Conservation (phyloP, 2,329 filamentous ascomycete species). For the Curvularia lunata region DNA sequence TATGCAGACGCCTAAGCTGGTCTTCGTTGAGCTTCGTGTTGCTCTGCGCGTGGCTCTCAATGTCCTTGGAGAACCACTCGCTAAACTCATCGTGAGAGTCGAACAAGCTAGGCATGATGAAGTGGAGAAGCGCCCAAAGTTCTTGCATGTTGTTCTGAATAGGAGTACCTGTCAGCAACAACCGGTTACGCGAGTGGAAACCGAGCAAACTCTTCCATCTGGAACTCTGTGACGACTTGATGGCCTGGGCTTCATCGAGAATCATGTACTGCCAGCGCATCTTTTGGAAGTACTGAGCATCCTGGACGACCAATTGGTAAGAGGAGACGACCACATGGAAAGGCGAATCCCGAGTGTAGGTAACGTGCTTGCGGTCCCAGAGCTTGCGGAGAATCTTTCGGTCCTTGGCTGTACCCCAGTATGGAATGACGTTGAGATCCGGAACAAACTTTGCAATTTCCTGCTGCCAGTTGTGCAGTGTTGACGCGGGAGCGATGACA, state of each 20-base stretch:
- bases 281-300: constrained; percentile 98
- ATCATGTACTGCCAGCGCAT: constrained; percentile 99
- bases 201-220: constrained; percentile 94
- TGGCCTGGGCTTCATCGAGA: constrained; percentile 95
- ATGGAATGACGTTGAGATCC: constrained; percentile 90
- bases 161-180: constrained; percentile 92
- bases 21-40: constrained; percentile 99
- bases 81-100: constrained; percentile 92
- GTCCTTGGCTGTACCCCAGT: constrained; percentile 95
- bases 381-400: constrained; percentile 97
- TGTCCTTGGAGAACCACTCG: constrained; percentile 94
- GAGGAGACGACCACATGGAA: constrained; percentile 98
- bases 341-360: constrained; percentile 88
- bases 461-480: constrained; percentile 98
- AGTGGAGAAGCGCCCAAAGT: constrained; percentile 95
- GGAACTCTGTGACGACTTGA: constrained; percentile 96
- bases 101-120: constrained; percentile 99
- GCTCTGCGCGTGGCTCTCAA: constrained; percentile 97
- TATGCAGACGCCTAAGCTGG: constrained; percentile 93
- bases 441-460: constrained; percentile 96
- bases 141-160: constrained; percentile 99
- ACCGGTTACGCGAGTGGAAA: constrained; percentile 93
- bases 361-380: constrained; percentile 97
- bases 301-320: constrained; percentile 94
- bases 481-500: constrained; percentile 94